Evolutionary conservation across 169 alveolate genomes (phyloP).

Genomic region (Toxoplasma gondii): DNA sequence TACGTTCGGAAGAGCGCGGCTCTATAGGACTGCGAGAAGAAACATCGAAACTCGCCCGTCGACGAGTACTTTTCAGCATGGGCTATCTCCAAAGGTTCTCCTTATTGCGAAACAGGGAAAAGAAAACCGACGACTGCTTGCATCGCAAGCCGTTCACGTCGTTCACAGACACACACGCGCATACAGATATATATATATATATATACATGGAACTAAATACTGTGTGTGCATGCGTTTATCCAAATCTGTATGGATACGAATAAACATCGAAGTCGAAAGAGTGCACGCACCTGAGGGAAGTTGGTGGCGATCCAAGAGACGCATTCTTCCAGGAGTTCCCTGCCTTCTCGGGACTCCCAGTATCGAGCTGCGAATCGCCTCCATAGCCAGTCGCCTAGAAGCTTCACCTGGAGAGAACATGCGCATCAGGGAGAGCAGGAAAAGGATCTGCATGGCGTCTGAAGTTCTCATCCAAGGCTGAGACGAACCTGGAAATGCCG

Average conservation of each 20-base stretch:
- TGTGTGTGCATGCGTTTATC: too few species aligned
- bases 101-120: too few species aligned
- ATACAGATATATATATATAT: background rate
- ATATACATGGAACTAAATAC: background rate
- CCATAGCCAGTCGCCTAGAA: slow-evolving; percentile 13
- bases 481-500: too few species aligned
- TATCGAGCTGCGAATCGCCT: background rate
- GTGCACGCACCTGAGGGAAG: slow-evolving; percentile 6
- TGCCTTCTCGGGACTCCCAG: background rate
- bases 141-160: too few species aligned
- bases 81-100: too few species aligned
- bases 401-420: background rate
- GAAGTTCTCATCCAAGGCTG: too few species aligned
- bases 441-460: too few species aligned
- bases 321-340: background rate
- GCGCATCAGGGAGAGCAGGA: background rate
- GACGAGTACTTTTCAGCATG: too few species aligned
- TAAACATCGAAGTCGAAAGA: background rate
- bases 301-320: background rate
- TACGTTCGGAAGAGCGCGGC: too few species aligned
- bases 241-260: background rate
- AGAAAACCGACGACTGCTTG: too few species aligned
- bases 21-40: too few species aligned
- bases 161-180: background rate
- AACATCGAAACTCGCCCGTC: too few species aligned